phyloP scores from a whole-genome alignment of 1,139 yeast genomes.

The Geotrichum klebahnii region DNA sequence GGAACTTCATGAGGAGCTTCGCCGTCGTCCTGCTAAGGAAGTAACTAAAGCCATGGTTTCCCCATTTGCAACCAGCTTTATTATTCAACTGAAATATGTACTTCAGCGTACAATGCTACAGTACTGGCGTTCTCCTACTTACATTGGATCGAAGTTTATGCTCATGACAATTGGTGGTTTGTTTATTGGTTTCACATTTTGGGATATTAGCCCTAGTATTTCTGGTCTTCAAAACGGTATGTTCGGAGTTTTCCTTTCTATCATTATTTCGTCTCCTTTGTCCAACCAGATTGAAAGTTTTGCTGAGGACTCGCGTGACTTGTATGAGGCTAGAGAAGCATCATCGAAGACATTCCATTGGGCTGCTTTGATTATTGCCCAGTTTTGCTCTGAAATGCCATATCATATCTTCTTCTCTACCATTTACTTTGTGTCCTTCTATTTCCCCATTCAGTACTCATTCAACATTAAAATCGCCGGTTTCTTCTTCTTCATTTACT shows the following conservation, averaged over 20 bases:
- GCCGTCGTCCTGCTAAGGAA: constrained; percentile 33
- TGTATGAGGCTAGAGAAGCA: constrained; percentile 60
- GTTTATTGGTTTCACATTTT: constrained; percentile 54
- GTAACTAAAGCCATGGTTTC: constrained; percentile 22
- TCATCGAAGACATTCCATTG: constrained; percentile 65
- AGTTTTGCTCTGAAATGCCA: constrained; percentile 53
- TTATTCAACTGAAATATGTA: constrained; percentile 40
- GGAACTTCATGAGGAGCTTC: constrained; percentile 43
- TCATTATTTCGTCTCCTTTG: constrained; percentile 51
- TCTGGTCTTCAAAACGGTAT: constrained; percentile 52
- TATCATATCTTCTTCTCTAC: constrained; percentile 53
- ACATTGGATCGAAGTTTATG: constrained; percentile 27
- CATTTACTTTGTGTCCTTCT: constrained; percentile 51
- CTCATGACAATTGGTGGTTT: constrained; percentile 43
- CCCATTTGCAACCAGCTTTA: constrained; percentile 33
- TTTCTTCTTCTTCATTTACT: constrained; percentile 50
- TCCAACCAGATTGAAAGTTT: constrained; percentile 56
- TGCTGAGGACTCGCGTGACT: constrained; percentile 53
- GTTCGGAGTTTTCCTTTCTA: constrained; percentile 51
- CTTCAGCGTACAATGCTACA: constrained; percentile 37
- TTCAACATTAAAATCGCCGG: constrained; percentile 52
- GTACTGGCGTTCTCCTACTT: constrained; percentile 43
- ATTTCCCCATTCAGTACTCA: constrained; percentile 55
- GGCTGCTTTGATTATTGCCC: constrained; percentile 52
- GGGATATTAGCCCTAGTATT: constrained; percentile 47